Conservation (phyloP, 192 early-diverging fungal genomes). For the Phycomyces nitens region DNA sequence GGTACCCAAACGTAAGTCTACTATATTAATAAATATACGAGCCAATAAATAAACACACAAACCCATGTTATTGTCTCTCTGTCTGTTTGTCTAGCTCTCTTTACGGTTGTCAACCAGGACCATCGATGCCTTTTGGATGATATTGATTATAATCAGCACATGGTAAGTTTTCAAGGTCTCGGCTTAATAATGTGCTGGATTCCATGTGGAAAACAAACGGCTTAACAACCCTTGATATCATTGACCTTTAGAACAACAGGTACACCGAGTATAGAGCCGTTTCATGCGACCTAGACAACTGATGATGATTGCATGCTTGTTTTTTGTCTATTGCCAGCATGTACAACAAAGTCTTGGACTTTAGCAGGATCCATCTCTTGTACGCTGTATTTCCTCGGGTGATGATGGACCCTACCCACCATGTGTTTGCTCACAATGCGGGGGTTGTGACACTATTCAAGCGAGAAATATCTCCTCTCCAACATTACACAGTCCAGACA, state of each 20-base stretch:
- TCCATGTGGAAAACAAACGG: too few relatives aligned
- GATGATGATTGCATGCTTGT: too few relatives aligned
- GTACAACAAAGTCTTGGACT: slow-evolving; percentile 54
- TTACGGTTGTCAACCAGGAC: slow-evolving; percentile 35
- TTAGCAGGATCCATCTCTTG: slow-evolving; percentile 40
- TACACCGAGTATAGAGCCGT: too few relatives aligned
- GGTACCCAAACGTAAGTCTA: slow-evolving; percentile 16
- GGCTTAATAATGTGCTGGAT: too few relatives aligned
- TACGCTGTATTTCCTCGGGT: slow-evolving; percentile 15
- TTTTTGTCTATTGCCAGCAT: too few relatives aligned
- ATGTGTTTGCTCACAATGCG: slow-evolving; percentile 29
- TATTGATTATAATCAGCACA: slow-evolving; percentile 49
- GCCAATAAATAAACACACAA: too few relatives aligned
- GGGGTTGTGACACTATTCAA: slow-evolving; percentile 48
- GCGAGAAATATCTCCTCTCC: slow-evolving; percentile 44
- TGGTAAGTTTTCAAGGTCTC: slow-evolving; percentile 26
- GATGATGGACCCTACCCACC: slow-evolving; percentile 27
- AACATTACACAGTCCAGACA: slow-evolving; percentile 42
- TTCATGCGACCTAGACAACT: too few relatives aligned
- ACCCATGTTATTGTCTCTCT: too few relatives aligned
- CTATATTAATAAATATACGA: too few relatives aligned
- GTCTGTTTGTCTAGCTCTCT: too few relatives aligned
- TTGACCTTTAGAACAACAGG: slow-evolving; percentile 29
- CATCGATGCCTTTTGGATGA: slow-evolving; percentile 48
- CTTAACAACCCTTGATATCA: too few relatives aligned